Percentiles rank a stretch among this genome's conserved stretches.
These are phyloP conservation scores for Suillus clintonianus DNA, from an alignment of 768 basidiomycete species.

Conservation along the genomic window DNA sequence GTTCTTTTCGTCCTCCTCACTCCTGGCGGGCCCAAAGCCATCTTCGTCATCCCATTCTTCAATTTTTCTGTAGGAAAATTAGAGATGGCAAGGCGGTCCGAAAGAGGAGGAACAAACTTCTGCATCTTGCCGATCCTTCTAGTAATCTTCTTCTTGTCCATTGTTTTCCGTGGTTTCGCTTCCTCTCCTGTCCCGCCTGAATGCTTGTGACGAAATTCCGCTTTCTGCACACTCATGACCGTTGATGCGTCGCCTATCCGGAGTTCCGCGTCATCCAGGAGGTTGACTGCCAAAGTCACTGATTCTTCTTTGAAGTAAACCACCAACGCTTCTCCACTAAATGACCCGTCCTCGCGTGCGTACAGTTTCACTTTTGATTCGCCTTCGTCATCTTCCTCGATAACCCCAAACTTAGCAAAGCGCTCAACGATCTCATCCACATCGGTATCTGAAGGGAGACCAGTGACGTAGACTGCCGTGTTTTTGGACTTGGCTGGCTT, in stretches of 20 bases:
- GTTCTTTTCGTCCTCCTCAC: slow-evolving; percentile 52
- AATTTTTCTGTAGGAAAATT: slow-evolving; percentile 63
- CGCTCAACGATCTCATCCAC: slow-evolving; percentile 74
- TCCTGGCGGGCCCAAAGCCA: slow-evolving; percentile 76
- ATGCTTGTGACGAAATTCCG: slow-evolving; percentile 77
- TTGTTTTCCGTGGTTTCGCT: slow-evolving; percentile 55
- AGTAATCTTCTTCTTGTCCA: slow-evolving; percentile 78
- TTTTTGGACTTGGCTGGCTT: slow-evolving; percentile 74
- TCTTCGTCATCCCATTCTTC: slow-evolving; percentile 95
- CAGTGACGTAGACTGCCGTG: slow-evolving; percentile 88
- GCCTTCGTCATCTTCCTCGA: slow-evolving; percentile 91
- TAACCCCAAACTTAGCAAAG: slow-evolving; percentile 90
- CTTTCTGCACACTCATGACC: slow-evolving; percentile 72
- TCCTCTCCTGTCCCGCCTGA: slow-evolving; percentile 41
- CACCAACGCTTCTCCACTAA: slow-evolving; percentile 93
- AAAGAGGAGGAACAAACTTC: slow-evolving; percentile 49
- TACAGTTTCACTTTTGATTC: slow-evolving; percentile 96
- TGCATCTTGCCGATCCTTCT: slow-evolving; percentile 84
- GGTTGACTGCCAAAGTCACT: slow-evolving; percentile 78
- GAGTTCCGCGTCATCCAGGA: slow-evolving; percentile 92
- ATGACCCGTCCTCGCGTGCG: slow-evolving; percentile 80
- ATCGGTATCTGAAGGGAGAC: slow-evolving; percentile 77
- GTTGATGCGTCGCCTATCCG: slow-evolving; percentile 76
- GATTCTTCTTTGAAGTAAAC: slow-evolving; percentile 98
- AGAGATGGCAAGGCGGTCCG: neutral